Base-by-base conservation (phyloP, 139 green algal species). In the Spirogloea muscicola region DNA sequence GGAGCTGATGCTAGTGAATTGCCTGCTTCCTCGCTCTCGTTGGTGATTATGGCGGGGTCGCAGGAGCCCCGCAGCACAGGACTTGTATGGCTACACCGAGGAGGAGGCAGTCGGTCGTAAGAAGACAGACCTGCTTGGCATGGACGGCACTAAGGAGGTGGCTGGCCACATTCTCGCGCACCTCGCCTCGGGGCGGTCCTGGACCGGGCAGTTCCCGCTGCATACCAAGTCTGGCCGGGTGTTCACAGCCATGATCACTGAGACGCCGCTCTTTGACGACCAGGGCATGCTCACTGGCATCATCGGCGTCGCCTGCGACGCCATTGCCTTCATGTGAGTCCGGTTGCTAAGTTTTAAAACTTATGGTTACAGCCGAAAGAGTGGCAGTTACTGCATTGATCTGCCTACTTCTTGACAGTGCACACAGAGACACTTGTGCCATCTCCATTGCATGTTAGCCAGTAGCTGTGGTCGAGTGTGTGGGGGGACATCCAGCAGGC, bases 211-310 rank as follows among this genome's bases (percentile, higher is more conserved):
- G 18, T 74, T 68, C 1, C 65, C 65, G 4, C 46, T 74, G 21
- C 25, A 10, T 38, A 68, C 25, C 31, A 64, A 60, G 38, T 39
- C 16, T n/a, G 65, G 65, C 0, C 43, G 66, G 52, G 38, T 74
- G 34, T 67, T 74, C 29, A 66, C 49, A 13, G 65, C 65, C n/a
- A 74, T 74, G 65, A 74, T 74, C 38, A 74, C 65, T 0, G n/a
- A 74, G 21, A 66, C 40, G 51, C 65, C 65, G 1, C 18, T 74
- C 34, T 31, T 74, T 0, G 65, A 68, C 44, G 16, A 4, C 42
- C 18, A 58, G 3, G 65, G 65, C 3, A 68, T 44, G 21, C 21
- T 74, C 4, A 44, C 40, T 25, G 13, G 40, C 34, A 74, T 74
- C 21, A 66, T 74, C 34, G 65, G 65, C 2, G 39, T 74, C 21